These are phyloP conservation scores for Paecilomyces fulvus DNA, from an alignment of 2,329 filamentous ascomycete species.

Conservation along the genomic window DNA sequence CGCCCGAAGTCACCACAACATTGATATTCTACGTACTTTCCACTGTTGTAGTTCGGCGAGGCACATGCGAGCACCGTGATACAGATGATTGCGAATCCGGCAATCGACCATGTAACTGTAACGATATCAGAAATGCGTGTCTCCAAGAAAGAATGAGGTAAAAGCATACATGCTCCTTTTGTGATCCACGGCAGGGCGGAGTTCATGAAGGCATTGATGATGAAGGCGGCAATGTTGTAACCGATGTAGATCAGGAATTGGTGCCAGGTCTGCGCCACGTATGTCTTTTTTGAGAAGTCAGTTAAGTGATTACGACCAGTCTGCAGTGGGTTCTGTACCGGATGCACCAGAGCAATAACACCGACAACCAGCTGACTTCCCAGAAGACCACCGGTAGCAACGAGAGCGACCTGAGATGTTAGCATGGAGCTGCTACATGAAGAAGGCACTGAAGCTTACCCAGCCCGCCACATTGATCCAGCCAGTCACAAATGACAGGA, in stretches of 20 bases:
- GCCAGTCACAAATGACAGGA: constrained; percentile 61
- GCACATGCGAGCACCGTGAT: constrained; percentile 61
- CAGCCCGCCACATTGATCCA: constrained; percentile 64
- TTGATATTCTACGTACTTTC: constrained; percentile 42
- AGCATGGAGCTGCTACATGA: constrained; percentile 5
- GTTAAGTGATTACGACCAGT: neutral
- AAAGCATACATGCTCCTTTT: constrained; percentile 48
- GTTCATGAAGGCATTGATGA: constrained; percentile 59
- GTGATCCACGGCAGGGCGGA: constrained; percentile 56
- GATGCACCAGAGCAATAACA: constrained; percentile 54
- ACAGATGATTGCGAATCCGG: constrained; percentile 60
- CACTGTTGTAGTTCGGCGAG: constrained; percentile 56
- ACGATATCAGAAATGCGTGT: neutral
- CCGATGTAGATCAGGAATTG: constrained; percentile 65
- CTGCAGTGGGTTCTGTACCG: constrained; percentile 20
- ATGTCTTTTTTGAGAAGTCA: constrained; percentile 24
- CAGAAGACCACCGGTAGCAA: constrained; percentile 59
- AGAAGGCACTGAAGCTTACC: constrained; percentile 34
- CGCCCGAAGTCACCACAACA: neutral
- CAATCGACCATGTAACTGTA: constrained; percentile 57
- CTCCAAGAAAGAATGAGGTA: neutral
- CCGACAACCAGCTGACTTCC: constrained; percentile 60
- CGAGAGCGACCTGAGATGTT: constrained; percentile 42
- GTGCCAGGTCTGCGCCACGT: constrained; percentile 55
- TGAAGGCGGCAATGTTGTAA: constrained; percentile 52